Evolutionary conservation across 179 eudicot genomes (phyloP).

Genomic region (Camellia oleifera): DNA sequence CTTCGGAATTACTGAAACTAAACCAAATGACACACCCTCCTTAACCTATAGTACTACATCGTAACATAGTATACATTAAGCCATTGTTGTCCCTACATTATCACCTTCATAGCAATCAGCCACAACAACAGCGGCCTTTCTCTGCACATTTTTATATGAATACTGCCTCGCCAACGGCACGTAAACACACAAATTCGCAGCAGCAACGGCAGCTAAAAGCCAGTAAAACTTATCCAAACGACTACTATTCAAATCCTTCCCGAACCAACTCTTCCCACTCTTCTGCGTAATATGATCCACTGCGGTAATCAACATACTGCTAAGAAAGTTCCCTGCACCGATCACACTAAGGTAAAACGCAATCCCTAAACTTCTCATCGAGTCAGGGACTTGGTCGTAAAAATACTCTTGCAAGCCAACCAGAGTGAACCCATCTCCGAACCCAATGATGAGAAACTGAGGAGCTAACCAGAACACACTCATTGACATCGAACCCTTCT

Average conservation of each 20-base stretch:
- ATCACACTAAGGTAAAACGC: conserved; percentile 78
- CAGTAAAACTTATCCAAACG: conserved; percentile 71
- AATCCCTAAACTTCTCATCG: conserved; percentile 90
- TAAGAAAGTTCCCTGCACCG: conserved; percentile 67
- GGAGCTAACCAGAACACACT: conserved; percentile 84
- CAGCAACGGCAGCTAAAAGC: conserved; percentile 51
- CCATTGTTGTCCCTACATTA: conserved; percentile 18
- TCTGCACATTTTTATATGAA: conserved; percentile 61
- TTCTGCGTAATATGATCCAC: conserved; percentile 49
- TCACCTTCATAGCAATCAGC: conserved; percentile 36
- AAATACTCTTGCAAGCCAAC: conserved; percentile 93
- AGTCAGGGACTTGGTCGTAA: conserved; percentile 86
- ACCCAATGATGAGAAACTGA: conserved; percentile 62
- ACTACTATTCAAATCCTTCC: conserved; percentile 75
- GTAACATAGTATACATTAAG: conserved; percentile 11
- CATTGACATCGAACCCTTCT: conserved; percentile 38
- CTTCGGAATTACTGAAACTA: too few relatives aligned
- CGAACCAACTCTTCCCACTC: conserved; percentile 74
- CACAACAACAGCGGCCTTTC: conserved; percentile 25
- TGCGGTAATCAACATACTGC: conserved; percentile 53
- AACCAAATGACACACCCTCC: neutral
- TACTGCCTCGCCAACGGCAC: conserved; percentile 48
- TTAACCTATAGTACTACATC: neutral
- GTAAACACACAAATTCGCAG: conserved; percentile 43
- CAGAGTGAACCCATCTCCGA: conserved; percentile 76